These are phyloP conservation scores for Papiliotrema fonsecae DNA, from an alignment of 1,284 basidiomycete species.

Conservation along the genomic window DNA sequence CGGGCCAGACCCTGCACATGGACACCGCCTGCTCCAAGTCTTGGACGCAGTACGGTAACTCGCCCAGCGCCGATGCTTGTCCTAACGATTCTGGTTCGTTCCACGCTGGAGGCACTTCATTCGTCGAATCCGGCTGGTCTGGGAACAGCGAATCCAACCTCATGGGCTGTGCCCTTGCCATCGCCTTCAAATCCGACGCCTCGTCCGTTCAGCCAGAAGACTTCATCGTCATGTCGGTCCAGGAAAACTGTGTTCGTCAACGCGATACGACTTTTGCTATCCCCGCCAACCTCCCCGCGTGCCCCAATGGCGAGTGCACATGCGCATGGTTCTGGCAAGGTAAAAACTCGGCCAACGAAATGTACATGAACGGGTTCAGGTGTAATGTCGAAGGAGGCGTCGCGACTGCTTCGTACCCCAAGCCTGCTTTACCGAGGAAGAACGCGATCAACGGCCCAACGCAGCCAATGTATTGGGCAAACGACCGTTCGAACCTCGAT, in stretches of 20 bases:
- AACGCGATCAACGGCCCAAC: constrained; percentile 10
- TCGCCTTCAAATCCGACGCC: constrained; percentile 61
- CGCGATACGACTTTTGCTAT: constrained; percentile 59
- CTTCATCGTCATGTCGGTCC: constrained; percentile 66
- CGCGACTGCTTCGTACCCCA: constrained; percentile 1
- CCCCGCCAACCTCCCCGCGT: constrained; percentile 61
- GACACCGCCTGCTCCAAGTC: constrained; percentile 13
- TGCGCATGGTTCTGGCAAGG: constrained; percentile 66
- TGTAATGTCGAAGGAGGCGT: constrained; percentile 12
- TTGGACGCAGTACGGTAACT: constrained; percentile 6
- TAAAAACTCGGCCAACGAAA: constrained; percentile 12
- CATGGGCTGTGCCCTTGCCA: constrained; percentile 53
- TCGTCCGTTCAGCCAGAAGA: constrained; percentile 58
- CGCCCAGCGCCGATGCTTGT: constrained; percentile 8
- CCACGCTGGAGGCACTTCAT: constrained; percentile 12
- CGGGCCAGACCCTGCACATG: constrained; percentile 8
- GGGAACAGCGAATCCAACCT: constrained; percentile 13
- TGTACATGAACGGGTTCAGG: constrained; percentile 17
- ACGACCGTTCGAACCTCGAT: constrained; percentile 10
- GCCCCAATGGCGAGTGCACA: constrained; percentile 60
- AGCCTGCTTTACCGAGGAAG: constrained; percentile 4
- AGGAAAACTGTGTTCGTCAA: constrained; percentile 66
- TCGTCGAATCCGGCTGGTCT: constrained; percentile 2
- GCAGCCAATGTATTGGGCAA: constrained; percentile 15
- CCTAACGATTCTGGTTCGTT: constrained; percentile 11